phyloP scores from a whole-genome alignment of 1,284 basidiomycete genomes.

The Malassezia obtusa region DNA sequence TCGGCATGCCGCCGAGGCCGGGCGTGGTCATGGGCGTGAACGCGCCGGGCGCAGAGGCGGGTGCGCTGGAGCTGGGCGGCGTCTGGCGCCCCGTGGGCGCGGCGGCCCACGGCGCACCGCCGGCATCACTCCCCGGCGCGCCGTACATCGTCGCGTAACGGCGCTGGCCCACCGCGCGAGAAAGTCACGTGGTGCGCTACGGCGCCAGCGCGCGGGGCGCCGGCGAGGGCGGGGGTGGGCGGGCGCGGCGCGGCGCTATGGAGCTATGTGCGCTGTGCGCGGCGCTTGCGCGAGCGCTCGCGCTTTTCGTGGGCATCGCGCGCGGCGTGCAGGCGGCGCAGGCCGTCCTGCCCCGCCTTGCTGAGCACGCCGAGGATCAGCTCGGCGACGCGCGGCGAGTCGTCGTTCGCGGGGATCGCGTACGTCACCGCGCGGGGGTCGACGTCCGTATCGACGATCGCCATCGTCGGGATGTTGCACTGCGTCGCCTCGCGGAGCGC shows the following conservation, averaged over 20 bases:
- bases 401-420: conserved; percentile 95
- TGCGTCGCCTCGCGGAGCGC: conserved; percentile 50
- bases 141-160: conserved; percentile 1
- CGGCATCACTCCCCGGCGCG: not conserved
- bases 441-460: conserved; percentile 81
- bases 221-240: too few relatives aligned
- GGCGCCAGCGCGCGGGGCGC: not conserved
- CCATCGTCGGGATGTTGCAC: conserved; percentile 51
- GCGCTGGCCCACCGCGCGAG: not conserved
- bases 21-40: not conserved
- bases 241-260: not conserved
- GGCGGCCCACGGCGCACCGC: not conserved
- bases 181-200: not conserved
- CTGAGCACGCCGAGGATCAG: conserved; percentile 81
- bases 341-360: conserved; percentile 61
- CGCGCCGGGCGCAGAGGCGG: not conserved
- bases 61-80: too few relatives aligned
- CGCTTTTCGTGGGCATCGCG: conserved; percentile 32
- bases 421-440: conserved; percentile 96
- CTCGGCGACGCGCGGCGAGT: conserved; percentile 79
- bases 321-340: conserved; percentile 23
- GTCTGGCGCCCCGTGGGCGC: not conserved
- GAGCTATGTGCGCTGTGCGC: not conserved
- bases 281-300: conserved; percentile 16
- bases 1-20: not conserved